These are phyloP conservation scores for sunflower (Helianthus annuus) DNA, from an alignment of 129 eudicot species.

Conservation along the genomic window DNA sequence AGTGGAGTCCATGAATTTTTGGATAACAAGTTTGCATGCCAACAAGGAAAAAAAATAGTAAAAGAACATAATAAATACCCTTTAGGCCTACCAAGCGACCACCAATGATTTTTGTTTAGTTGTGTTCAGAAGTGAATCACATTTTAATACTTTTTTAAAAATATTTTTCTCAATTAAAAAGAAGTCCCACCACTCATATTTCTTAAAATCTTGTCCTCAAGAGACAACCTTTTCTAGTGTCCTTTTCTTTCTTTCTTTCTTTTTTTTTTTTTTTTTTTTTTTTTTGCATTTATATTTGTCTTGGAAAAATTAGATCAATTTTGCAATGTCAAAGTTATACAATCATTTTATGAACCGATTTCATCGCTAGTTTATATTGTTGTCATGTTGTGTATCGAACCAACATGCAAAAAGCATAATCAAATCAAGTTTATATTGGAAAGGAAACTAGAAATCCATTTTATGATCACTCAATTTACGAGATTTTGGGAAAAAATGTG, in stretches of 20 bases:
- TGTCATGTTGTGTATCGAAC: not conserved
- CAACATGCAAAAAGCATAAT: not conserved
- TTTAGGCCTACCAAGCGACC: not conserved
- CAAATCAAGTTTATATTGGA: not conserved
- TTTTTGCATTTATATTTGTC: constrained; percentile 20
- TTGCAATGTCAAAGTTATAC: not conserved
- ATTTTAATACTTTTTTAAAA: constrained; percentile 5
- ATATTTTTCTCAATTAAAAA: constrained; percentile 6
- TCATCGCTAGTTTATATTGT: not conserved
- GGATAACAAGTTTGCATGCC: too few relatives aligned
- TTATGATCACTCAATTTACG: too few relatives aligned
- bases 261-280: too few relatives aligned
- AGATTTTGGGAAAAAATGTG: not conserved
- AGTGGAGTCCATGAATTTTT: too few relatives aligned
- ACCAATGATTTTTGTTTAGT: constrained; percentile 14
- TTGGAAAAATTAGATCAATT: constrained; percentile 22
- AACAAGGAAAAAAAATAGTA: not conserved
- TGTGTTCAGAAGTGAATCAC: constrained; percentile 22
- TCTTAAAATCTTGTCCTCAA: constrained; percentile 14
- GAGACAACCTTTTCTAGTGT: constrained; percentile 14
- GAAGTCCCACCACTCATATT: constrained; percentile 23
- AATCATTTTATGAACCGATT: not conserved
- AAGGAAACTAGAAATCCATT: too few relatives aligned
- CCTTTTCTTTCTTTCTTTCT: constrained; percentile 24
- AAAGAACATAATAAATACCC: not conserved